These are phyloP conservation scores for Phytophthora macrochlamydospora DNA, from an alignment of 352 stramenopile genomes.

Conservation along the genomic window DNA sequence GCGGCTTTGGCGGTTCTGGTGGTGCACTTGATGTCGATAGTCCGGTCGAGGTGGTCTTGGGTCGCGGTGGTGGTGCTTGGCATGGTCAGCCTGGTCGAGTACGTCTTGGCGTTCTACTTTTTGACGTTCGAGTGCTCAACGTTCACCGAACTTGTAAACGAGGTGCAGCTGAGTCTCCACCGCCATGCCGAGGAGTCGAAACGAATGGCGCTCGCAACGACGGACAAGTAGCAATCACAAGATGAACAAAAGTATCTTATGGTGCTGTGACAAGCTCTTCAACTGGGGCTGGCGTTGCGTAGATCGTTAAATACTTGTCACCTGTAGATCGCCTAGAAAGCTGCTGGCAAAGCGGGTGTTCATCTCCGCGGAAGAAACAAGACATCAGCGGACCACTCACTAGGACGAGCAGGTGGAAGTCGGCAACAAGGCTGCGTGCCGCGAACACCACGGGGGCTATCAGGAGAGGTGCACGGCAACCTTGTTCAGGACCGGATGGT, in stretches of 20 bases:
- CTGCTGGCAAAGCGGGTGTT: background rate
- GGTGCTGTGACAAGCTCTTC: background rate
- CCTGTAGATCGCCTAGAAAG: background rate
- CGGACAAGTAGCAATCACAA: constrained; percentile 5
- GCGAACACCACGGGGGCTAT: background rate
- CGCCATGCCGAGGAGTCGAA: constrained; percentile 20
- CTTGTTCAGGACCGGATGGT: background rate
- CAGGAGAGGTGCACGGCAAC: background rate
- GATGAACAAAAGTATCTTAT: background rate
- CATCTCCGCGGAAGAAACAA: background rate
- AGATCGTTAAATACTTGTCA: background rate
- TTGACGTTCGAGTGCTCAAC: constrained; percentile 82
- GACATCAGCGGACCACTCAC: background rate
- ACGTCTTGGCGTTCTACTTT: constrained; percentile 81
- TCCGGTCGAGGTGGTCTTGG: constrained; percentile 41
- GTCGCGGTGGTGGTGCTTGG: constrained; percentile 39
- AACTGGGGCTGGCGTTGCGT: background rate
- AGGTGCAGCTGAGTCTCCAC: constrained; percentile 69
- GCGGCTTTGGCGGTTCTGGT: constrained; percentile 37
- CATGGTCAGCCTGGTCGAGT: constrained; percentile 56
- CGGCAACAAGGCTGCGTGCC: background rate
- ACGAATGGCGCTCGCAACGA: constrained; percentile 10
- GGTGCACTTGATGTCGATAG: constrained; percentile 32
- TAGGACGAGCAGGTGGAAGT: background rate
- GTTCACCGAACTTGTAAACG: constrained; percentile 77